These are phyloP conservation scores for Mycena alexandri DNA, from an alignment of 768 basidiomycete species.

Conservation along the genomic window DNA sequence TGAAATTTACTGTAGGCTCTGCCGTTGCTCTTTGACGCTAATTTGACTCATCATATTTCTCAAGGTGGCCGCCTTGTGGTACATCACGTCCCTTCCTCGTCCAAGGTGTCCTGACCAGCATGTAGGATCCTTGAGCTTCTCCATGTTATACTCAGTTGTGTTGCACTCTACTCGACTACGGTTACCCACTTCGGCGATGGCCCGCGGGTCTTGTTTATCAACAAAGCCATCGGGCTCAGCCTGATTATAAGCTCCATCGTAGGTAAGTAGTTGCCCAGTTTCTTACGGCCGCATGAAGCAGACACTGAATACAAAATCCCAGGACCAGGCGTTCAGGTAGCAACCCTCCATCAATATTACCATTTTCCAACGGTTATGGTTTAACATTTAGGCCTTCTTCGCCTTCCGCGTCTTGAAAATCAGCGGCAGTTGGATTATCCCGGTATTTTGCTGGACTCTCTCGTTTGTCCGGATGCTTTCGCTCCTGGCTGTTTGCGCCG, in stretches of 20 bases:
- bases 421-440: conserved; percentile 5
- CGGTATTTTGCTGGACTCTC: conserved; percentile 16
- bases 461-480: background rate
- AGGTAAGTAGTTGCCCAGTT: conserved; percentile 2
- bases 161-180: conserved; percentile 10
- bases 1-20: conserved; percentile 7
- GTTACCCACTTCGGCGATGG: conserved; percentile 21
- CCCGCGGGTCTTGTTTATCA: conserved; percentile 9
- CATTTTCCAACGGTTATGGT: background rate
- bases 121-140: conserved; percentile 18
- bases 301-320: background rate
- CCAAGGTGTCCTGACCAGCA: no score
- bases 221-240: conserved; percentile 21
- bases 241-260: conserved; percentile 18
- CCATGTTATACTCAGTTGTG: conserved; percentile 22
- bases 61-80: conserved; percentile 20
- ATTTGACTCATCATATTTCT: background rate
- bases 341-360: background rate
- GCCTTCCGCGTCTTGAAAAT: conserved; percentile 14
- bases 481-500: conserved; percentile 14
- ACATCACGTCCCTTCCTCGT: no score
- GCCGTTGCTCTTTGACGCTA: background rate
- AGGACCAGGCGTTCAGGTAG: conserved; percentile 24
- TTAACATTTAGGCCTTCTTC: conserved; percentile 12
- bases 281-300: no score